Evolutionary conservation across 441 rosid species (phyloP), one percentile per base, ranked within the genome.

Genomic region (Erodium trifolium): DNA sequence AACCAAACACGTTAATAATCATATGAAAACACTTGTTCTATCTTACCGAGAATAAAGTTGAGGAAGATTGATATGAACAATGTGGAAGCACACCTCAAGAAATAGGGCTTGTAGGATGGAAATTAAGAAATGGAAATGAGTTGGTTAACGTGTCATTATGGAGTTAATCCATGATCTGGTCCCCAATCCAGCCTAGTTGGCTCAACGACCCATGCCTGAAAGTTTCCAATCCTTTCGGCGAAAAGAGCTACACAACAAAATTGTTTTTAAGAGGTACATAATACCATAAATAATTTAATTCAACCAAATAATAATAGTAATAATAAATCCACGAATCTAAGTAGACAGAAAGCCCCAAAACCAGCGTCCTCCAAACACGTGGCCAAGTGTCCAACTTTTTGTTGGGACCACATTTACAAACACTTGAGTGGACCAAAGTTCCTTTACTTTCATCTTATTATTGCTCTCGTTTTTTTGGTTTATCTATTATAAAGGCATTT

Each of bases 151-250:
- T 60, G 67, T 62, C 63, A 53, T 37, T 12, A 59, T 34, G 68
- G 63, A 11, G 7, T 29, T 18, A 5, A 49, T 55, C 62, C 19
- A 55, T 55, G 62, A 55, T 55, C 14, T 55, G 62, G 62, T 55
- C 47, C 62, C 62, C 62, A 55, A 55, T 16, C 19, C 62, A 55
- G 14, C 19, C 7, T 55, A 55, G 62, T 55, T 55, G 62, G 62
- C 62, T 16, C 62, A 55, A 55, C 9, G 23, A 17, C 16, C 62
- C 6, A 18, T 4, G 31, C 12, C 10, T 37, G 57, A 70, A 72
- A 62, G 55, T 55, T n/a, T 14, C 45, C 17, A 11, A 8, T 41
- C 71, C 84, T 76, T 74, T 76, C 72, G 78, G 81, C 82, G 45
- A 34, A 45, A 60, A 68, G 23, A 55, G 23, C 62, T 55, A 55